phyloP scores from a whole-genome alignment of 1,284 basidiomycete genomes.

The Trametes hirsuta region DNA sequence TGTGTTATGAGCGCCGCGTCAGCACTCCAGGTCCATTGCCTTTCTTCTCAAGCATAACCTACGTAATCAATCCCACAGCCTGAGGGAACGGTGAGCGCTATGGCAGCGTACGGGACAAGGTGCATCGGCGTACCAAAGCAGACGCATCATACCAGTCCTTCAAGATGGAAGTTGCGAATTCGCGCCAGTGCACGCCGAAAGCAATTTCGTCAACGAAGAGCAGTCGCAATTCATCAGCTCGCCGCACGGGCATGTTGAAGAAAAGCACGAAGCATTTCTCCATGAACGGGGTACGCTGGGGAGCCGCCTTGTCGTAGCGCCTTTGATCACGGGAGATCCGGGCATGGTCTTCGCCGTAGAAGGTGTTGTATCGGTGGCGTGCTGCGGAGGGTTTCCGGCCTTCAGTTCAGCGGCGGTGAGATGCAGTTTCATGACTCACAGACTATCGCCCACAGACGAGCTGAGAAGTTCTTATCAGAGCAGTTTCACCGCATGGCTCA shows the following conservation, averaged over 20 bases:
- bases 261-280: constrained; percentile 19
- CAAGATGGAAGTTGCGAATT: constrained; percentile 17
- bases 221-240: constrained; percentile 21
- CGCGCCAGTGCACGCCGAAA: constrained; percentile 32
- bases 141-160: constrained; percentile 25
- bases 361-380: constrained; percentile 28
- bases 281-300: background rate
- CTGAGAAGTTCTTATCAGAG: constrained; percentile 6
- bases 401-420: background rate
- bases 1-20: background rate
- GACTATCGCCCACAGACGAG: constrained; percentile 25
- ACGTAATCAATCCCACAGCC: constrained; percentile 17
- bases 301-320: constrained; percentile 12
- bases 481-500: background rate
- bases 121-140: constrained; percentile 11
- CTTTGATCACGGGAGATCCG: constrained; percentile 29
- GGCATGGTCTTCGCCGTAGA: constrained; percentile 33
- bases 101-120: too few species aligned
- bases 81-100: background rate
- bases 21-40: background rate
- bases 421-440: constrained; percentile 8
- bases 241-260: constrained; percentile 22
- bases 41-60: background rate
- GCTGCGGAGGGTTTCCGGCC: constrained; percentile 9
- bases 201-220: constrained; percentile 30